Evolutionary conservation across 306 rosid genomes (phyloP).

Genomic region (Dryas octopetala): DNA sequence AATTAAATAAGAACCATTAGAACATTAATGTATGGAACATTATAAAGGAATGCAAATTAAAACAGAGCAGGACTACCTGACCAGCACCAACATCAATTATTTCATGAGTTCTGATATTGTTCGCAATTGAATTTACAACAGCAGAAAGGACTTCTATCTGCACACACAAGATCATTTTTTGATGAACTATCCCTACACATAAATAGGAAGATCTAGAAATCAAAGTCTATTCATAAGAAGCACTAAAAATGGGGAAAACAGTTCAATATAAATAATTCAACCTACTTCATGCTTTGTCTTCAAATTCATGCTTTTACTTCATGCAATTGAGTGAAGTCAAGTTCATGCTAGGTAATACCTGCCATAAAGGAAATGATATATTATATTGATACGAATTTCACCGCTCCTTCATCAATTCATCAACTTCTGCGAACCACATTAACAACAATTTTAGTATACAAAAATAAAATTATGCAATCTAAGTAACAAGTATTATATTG

Average conservation of each 20-base stretch:
- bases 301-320: constrained; percentile 59
- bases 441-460: too few relatives aligned
- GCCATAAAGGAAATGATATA: constrained; percentile 23
- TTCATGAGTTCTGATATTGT: constrained; percentile 45
- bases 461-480: too few relatives aligned
- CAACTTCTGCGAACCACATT: too few relatives aligned
- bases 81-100: constrained; percentile 92
- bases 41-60: constrained; percentile 6
- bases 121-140: constrained; percentile 52
- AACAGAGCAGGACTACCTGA: constrained; percentile 55
- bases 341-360: constrained; percentile 64
- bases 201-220: constrained; percentile 9
- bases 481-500: too few relatives aligned
- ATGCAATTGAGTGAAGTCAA: constrained; percentile 57
- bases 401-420: too few relatives aligned
- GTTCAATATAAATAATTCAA: constrained; percentile 14
- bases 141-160: constrained; percentile 87
- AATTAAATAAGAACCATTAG: too few relatives aligned
- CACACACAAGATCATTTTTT: constrained; percentile 21
- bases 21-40: too few relatives aligned
- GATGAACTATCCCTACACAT: constrained; percentile 21
- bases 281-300: constrained; percentile 88
- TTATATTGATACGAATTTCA: neutral
- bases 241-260: neutral
- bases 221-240: neutral